Evolutionary conservation across 2,329 filamentous ascomycete species (phyloP).

Genomic region (Thermoascus crustaceus): DNA sequence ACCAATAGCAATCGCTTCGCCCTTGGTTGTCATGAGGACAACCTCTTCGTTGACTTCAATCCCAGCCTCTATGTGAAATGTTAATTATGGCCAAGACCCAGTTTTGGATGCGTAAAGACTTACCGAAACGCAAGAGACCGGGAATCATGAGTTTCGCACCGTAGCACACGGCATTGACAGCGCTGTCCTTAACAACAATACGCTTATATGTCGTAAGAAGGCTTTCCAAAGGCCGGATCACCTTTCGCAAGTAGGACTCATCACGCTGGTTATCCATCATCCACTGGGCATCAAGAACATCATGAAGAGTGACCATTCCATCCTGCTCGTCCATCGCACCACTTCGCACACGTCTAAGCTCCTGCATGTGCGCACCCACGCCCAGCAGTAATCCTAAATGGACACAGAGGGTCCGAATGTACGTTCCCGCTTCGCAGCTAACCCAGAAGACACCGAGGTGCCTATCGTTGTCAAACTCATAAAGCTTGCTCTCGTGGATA

Average conservation of each 20-base stretch:
- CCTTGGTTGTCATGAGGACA: slow-evolving; percentile 97
- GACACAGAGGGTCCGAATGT: slow-evolving; percentile 96
- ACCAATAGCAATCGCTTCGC: slow-evolving; percentile 91
- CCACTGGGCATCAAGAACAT: slow-evolving; percentile 94
- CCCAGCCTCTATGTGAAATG: slow-evolving; percentile 56
- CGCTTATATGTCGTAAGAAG: slow-evolving; percentile 91
- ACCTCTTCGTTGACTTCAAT: slow-evolving; percentile 96
- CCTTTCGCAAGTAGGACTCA: slow-evolving; percentile 81
- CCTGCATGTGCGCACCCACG: slow-evolving; percentile 96
- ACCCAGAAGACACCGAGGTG: slow-evolving; percentile 99
- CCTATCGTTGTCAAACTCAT: slow-evolving; percentile 97
- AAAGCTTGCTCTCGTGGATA: slow-evolving; percentile 91
- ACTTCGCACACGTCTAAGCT: slow-evolving; percentile 84
- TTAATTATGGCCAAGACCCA: slow-evolving; percentile 8
- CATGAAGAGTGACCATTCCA: slow-evolving; percentile 86
- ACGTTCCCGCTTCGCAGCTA: slow-evolving; percentile 96
- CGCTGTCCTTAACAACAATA: slow-evolving; percentile 93
- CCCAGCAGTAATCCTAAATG: slow-evolving; percentile 72
- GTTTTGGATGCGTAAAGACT: slow-evolving; percentile 22
- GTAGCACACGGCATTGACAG: slow-evolving; percentile 96
- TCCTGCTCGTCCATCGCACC: slow-evolving; percentile 92
- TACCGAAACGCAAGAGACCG: slow-evolving; percentile 83
- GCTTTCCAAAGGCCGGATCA: slow-evolving; percentile 88
- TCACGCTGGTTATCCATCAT: slow-evolving; percentile 91
- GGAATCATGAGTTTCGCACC: slow-evolving; percentile 99